Base-by-base conservation (phyloP, 768 basidiomycete species). In the Leccinum boreale region DNA sequence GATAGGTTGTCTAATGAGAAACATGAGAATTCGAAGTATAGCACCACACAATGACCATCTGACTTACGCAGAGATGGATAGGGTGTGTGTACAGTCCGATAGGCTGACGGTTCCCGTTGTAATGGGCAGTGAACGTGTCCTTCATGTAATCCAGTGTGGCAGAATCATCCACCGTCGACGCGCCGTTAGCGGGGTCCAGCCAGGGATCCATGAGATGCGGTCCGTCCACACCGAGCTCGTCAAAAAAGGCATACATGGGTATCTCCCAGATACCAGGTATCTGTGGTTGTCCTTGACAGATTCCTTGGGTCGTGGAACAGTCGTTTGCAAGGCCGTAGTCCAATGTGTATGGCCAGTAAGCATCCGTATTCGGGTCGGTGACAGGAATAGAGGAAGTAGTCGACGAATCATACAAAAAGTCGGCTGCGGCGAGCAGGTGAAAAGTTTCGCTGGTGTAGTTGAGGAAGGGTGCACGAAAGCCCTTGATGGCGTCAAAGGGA, bases 271-370 rank as follows among this genome's bases (percentile, higher is more conserved):
- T 28, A 14, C 46, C 53, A 8, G 28, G 53, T 17, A 33, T 54
- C 7, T 54, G 47, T 23, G 29, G 48, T 12, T 33, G 29, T 9
- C 29, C 29, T 12, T 7, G 29, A 51, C 53, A 54, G 28, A 33
- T 52, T n/a, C 28, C 47, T 23, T 23, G 21, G 23, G 51, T 6
- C 11, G 29, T 31, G 45, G 17, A 50, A 23, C 53, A 54, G 53
- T 52, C 24, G 21, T 56, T 46, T 33, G 54, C 56, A 19, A 57
- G 56, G 15, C 56, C 56, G 4, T 47, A 36, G 31, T 57, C 56
- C 33, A 57, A 57, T 6, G 42, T 47, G 26, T 57, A 57, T 28
- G 56, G 56, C 54, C 54, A 57, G 44, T 57, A 47, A 36, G 44
- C 54, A 36, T 57, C 55, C 31, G 42, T 57, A 9, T 57, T 39